phyloP scores from a whole-genome alignment of 2,329 filamentous ascomycete genomes.

The Colletotrichum australisinense region DNA sequence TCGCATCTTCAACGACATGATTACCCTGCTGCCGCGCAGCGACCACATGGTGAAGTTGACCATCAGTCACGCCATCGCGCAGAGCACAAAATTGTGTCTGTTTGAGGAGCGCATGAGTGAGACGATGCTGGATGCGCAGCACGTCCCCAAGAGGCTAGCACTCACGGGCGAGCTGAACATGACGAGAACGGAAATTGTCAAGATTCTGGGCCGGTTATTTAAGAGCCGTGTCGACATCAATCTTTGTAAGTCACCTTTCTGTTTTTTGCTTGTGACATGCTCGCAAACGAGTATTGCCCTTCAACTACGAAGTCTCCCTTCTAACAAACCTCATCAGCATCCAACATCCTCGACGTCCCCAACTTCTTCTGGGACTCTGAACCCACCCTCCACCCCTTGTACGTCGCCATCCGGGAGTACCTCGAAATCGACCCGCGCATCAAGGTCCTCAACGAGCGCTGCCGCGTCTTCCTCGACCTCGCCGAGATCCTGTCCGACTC shows the following conservation, averaged over 20 bases:
- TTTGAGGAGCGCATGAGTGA: conserved; percentile 97
- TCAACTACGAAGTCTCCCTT: background rate
- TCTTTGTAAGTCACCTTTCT: conserved; percentile 75
- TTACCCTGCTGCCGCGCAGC: conserved; percentile 86
- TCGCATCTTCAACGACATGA: conserved; percentile 99
- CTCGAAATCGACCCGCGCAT: conserved; percentile 97
- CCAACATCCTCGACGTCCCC: conserved; percentile 94
- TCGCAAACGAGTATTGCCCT: conserved; percentile 46
- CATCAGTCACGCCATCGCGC: conserved; percentile 96
- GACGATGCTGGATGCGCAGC: conserved; percentile 92
- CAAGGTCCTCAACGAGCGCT: conserved; percentile 96
- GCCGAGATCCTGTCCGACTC: conserved; percentile 94
- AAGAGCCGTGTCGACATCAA: conserved; percentile 97
- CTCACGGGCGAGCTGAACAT: conserved; percentile 92
- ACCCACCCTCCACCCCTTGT: conserved; percentile 92
- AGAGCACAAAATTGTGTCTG: conserved; percentile 95
- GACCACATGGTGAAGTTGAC: conserved; percentile 99
- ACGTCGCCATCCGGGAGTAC: conserved; percentile 94
- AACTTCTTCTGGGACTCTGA: conserved; percentile 99
- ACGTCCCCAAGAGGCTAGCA: conserved; percentile 89
- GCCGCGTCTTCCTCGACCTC: conserved; percentile 94
- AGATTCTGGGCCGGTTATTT: conserved; percentile 89
- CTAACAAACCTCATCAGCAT: conserved; percentile 66
- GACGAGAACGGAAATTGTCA: conserved; percentile 91
- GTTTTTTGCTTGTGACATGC: too few relatives aligned